Evolutionary conservation across 306 rosid species (phyloP).

Genomic region (Vicia villosa): DNA sequence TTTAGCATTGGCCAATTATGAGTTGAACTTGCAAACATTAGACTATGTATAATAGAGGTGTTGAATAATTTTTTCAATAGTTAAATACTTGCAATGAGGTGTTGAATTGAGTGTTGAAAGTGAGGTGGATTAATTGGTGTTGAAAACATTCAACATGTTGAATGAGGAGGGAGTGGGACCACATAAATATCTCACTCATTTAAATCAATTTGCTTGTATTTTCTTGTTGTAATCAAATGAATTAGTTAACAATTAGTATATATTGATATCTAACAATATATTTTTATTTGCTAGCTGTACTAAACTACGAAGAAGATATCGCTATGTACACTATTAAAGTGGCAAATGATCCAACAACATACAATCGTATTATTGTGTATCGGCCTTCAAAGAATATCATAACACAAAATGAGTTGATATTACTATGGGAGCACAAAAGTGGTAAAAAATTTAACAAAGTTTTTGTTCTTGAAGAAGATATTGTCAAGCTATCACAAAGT

Average conservation of each 20-base stretch:
- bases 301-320: constrained; percentile 52
- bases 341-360: constrained; percentile 49
- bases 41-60: too few species aligned
- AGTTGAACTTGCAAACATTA: too few species aligned
- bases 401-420: constrained; percentile 49
- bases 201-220: background rate
- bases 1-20: too few species aligned
- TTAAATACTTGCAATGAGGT: too few species aligned
- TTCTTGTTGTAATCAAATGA: background rate
- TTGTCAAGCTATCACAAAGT: constrained; percentile 41
- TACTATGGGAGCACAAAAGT: constrained; percentile 47
- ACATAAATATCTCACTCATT: too few species aligned
- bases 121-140: too few species aligned
- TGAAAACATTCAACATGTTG: too few species aligned
- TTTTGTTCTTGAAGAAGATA: constrained; percentile 33
- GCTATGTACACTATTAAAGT: constrained; percentile 47
- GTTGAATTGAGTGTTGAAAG: too few species aligned
- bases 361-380: constrained; percentile 36
- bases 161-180: too few species aligned
- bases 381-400: constrained; percentile 40
- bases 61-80: too few species aligned
- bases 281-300: constrained; percentile 30
- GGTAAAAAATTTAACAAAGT: constrained; percentile 23
- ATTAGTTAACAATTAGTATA: background rate
- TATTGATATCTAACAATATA: background rate